Percentiles rank a stretch among this genome's conserved stretches.
Conservation (phyloP, 306 rosid species). For the Begonia loranthoides region DNA sequence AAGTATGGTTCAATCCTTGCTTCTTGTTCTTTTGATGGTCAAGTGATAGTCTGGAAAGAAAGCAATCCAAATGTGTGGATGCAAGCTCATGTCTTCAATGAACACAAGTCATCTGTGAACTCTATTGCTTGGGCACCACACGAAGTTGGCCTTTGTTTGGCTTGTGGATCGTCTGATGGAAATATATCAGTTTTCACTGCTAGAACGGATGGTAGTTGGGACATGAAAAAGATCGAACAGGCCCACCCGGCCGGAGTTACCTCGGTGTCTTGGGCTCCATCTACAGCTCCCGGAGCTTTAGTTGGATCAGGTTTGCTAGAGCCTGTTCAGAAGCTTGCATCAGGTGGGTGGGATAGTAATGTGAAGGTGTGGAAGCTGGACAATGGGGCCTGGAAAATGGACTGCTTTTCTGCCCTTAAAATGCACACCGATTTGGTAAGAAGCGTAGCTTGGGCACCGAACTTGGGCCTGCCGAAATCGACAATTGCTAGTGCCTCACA, state of each 20-base stretch:
- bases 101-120: conserved; percentile 80
- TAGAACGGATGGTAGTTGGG: conserved; percentile 91
- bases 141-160: conserved; percentile 76
- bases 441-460: conserved; percentile 96
- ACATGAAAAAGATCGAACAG: conserved; percentile 62
- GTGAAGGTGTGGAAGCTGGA: conserved; percentile 81
- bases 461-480: conserved; percentile 85
- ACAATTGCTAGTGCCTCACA: conserved; percentile 82
- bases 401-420: conserved; percentile 71
- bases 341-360: conserved; percentile 85
- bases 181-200: conserved; percentile 66
- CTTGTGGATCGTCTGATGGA: conserved; percentile 94
- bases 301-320: conserved; percentile 62
- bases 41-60: conserved; percentile 81
- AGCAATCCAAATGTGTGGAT: conserved; percentile 80
- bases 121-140: conserved; percentile 95
- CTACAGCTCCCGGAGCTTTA: conserved; percentile 73
- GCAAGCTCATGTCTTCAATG: conserved; percentile 66
- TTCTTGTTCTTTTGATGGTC: conserved; percentile 78
- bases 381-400: conserved; percentile 83
- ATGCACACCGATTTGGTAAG: conserved; percentile 87
- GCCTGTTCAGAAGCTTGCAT: conserved; percentile 78
- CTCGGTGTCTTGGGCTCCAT: conserved; percentile 91
- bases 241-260: conserved; percentile 90
- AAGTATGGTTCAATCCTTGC: conserved; percentile 76